Conservation (phyloP, 2,329 filamentous ascomycete species). For the Tolypocladium endophyticum region DNA sequence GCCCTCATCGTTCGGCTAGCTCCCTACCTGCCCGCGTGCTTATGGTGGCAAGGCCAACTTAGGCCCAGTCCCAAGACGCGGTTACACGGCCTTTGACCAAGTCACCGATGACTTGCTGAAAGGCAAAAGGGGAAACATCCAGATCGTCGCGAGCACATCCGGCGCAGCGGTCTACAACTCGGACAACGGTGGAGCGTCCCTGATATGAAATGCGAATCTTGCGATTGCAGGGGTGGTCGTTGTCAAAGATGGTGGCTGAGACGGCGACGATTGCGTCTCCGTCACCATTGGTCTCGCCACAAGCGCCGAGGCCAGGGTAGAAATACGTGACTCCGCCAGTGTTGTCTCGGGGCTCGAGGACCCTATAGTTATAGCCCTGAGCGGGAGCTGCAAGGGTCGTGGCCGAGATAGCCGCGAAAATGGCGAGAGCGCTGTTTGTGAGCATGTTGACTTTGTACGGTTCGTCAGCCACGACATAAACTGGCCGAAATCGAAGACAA, state of each 20-base stretch:
- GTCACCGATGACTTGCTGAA: slow-evolving; percentile 29
- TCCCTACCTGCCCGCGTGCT: too few relatives aligned
- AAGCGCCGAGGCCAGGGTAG: slow-evolving; percentile 54
- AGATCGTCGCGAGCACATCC: slow-evolving; percentile 35
- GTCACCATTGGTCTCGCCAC: slow-evolving; percentile 45
- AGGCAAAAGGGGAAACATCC: slow-evolving; percentile 36
- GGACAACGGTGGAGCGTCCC: slow-evolving; percentile 41
- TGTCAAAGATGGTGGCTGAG: slow-evolving; percentile 57
- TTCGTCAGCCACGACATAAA: too few relatives aligned
- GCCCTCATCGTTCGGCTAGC: too few relatives aligned
- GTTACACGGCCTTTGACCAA: slow-evolving; percentile 12
- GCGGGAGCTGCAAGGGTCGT: neutral
- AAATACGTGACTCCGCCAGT: slow-evolving; percentile 40
- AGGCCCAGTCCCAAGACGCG: slow-evolving; percentile 16
- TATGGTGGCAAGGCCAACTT: neutral
- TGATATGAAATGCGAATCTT: slow-evolving; percentile 51
- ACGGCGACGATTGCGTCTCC: slow-evolving; percentile 55
- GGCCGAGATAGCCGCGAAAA: slow-evolving; percentile 9
- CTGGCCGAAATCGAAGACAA: neutral
- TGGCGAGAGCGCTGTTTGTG: neutral
- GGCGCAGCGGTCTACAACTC: slow-evolving; percentile 57
- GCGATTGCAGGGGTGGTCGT: slow-evolving; percentile 46
- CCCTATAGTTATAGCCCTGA: neutral
- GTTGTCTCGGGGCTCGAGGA: neutral
- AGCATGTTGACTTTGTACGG: too few relatives aligned